Base-by-base conservation (phyloP, 495 filamentous ascomycete species). In the Rusavskia elegans region DNA sequence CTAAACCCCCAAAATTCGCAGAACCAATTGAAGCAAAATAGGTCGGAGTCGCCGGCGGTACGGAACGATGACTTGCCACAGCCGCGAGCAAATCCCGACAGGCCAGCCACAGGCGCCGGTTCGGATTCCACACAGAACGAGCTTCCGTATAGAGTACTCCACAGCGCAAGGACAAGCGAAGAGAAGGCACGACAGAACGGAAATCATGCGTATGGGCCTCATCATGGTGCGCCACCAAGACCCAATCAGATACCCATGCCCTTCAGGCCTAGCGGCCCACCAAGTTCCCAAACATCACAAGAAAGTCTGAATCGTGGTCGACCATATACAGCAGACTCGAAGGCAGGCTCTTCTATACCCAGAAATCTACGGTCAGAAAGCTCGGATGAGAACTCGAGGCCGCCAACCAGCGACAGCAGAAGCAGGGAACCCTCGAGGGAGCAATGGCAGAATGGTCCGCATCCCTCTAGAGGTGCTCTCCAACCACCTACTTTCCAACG, bases 111-210 rank as follows among this genome's bases (percentile, higher is more conserved):
- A 2, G 66, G 64, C 51, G 70, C 70, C 53, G 79, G 75, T 57
- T 75, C 77, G 54, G 77, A 81, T 35, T 77, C 76, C 3, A 66
- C 79, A 40, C 66, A 67, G 13, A 71, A 68, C 23, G 44, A 46
- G 23, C 44, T 23, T 16, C 44, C 17, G 21, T 46, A 46, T n/a
- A 17, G 44, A 29, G 21, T 46, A 27, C 20, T 48, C 20, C 46
- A 51, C 25, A 61, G 55, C 46, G 50, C 48, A 11, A 55, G 57
- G 30, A 54, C 59, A 21, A 57, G 59, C 38, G 48, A 51, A 39
- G 59, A 62, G 16, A 53, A 50, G 27, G 36, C 46, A 42, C 36
- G 57, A 37, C 59, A 44, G 23, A 59, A 59, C 35, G 57, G 57
- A 44, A 39, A 21, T 23, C 55, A 56, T 52, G 23, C 20, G 9